A percentile compares a stretch with the other conserved stretches of the same genome.
phyloP scores from a whole-genome alignment of 2,329 filamentous ascomycete species.

The Calonectria pseudoreteaudii region DNA sequence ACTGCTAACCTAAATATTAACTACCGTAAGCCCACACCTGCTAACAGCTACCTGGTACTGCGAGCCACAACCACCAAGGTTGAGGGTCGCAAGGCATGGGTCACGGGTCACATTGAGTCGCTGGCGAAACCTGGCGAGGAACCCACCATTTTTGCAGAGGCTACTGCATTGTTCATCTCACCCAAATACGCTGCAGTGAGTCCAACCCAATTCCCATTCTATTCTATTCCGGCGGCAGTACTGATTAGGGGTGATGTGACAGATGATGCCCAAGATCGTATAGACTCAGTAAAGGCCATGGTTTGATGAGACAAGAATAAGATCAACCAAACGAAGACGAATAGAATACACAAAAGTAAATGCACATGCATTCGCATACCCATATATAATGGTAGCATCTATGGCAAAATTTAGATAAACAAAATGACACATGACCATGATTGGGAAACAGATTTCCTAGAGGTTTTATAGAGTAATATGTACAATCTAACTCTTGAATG shows the following conservation, averaged over 20 bases:
- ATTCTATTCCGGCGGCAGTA: neutral
- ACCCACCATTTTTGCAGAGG: conserved; percentile 80
- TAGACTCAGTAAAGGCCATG: conserved; percentile 31
- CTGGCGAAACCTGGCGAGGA: conserved; percentile 71
- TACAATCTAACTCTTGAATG: neutral
- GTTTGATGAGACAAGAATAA: conserved; percentile 19
- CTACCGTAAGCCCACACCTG: conserved; percentile 84
- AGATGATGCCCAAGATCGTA: conserved; percentile 49
- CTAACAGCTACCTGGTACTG: conserved; percentile 81
- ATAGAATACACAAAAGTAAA: neutral
- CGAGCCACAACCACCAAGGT: conserved; percentile 84
- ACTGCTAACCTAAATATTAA: conserved; percentile 88
- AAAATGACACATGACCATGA: neutral
- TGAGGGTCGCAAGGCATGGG: conserved; percentile 95
- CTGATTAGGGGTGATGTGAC: neutral
- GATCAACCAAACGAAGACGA: conserved; percentile 5
- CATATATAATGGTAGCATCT: conserved; percentile 18
- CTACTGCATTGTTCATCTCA: conserved; percentile 88
- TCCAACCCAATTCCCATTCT: conserved; percentile 32
- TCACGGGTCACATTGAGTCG: conserved; percentile 87
- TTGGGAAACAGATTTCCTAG: neutral
- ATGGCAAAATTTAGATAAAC: conserved; percentile 26
- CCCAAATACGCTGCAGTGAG: conserved; percentile 83
- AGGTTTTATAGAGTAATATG: neutral
- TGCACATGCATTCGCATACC: neutral